These are phyloP conservation scores for Dillenia turbinata DNA, from an alignment of 164 flowering plant species.

Conservation along the genomic window DNA sequence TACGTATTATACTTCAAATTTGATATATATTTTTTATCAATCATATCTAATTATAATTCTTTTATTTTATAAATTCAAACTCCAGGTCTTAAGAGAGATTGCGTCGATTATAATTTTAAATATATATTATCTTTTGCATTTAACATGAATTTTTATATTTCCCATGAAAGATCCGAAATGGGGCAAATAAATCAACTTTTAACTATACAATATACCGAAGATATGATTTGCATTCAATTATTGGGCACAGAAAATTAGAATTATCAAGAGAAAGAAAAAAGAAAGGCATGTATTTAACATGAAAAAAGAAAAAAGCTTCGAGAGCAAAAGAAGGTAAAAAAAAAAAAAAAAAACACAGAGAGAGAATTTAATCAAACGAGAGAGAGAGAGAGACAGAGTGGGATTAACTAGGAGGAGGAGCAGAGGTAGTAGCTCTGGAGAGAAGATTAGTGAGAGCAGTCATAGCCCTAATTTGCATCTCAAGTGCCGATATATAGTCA, in stretches of 20 bases:
- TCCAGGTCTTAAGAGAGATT: no score
- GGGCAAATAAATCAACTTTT: no score
- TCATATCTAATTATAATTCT: no score
- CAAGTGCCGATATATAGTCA: constrained; percentile 69
- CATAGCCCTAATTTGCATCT: constrained; percentile 82
- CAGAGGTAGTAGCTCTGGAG: constrained; percentile 15
- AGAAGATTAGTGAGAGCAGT: constrained; percentile 44
- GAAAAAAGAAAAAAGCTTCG: not conserved
- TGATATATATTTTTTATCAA: no score
- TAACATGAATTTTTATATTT: no score
- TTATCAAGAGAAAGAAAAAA: not conserved
- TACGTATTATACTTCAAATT: no score
- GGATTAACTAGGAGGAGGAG: not conserved
- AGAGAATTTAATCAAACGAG: not conserved
- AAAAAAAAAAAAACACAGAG: not conserved
- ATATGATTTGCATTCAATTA: no score
- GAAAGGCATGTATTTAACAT: constrained; percentile 23
- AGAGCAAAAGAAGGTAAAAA: not conserved
- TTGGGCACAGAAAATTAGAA: not conserved
- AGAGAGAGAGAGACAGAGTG: not conserved
- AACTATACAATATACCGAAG: no score
- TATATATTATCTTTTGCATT: no score
- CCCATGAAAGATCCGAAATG: no score
- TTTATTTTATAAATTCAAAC: no score
- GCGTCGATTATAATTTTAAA: no score